Conservation (phyloP, 768 basidiomycete species). For the Candolleomyces aberdarensis region DNA sequence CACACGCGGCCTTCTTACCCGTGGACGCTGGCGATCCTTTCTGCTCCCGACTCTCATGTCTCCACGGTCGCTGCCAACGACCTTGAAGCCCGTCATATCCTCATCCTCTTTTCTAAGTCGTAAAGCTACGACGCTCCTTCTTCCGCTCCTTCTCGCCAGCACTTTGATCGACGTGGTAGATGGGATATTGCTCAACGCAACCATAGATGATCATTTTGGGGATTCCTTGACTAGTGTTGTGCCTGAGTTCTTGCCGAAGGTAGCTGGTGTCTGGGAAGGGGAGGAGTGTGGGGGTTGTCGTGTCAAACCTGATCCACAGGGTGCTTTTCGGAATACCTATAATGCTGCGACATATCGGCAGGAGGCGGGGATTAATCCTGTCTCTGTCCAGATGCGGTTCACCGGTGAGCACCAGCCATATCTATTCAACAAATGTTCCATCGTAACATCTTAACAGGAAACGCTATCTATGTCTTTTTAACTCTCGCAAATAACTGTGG, state of each 20-base stretch:
- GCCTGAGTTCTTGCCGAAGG: constrained; percentile 22
- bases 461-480: constrained; percentile 37
- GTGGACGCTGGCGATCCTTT: too few species aligned
- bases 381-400: constrained; percentile 17
- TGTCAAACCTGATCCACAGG: constrained; percentile 16
- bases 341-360: constrained; percentile 25
- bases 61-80: too few species aligned
- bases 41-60: too few species aligned
- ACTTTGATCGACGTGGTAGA: not conserved
- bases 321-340: constrained; percentile 26
- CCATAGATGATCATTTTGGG: constrained; percentile 33
- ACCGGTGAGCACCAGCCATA: constrained; percentile 15
- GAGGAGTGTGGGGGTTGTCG: constrained; percentile 19
- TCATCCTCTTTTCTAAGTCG: too few species aligned
- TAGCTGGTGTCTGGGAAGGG: constrained; percentile 22
- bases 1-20: too few species aligned
- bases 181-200: constrained; percentile 17
- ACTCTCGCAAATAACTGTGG: constrained; percentile 31
- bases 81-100: too few species aligned
- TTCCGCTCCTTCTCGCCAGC: too few species aligned
- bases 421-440: constrained; percentile 15
- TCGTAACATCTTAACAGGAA: constrained; percentile 20
- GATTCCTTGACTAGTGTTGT: constrained; percentile 22
- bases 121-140: too few species aligned
- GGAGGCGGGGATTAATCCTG: not conserved